Base-by-base conservation (phyloP, 2,329 filamentous ascomycete species). In the Aspergillus fumigatus region DNA sequence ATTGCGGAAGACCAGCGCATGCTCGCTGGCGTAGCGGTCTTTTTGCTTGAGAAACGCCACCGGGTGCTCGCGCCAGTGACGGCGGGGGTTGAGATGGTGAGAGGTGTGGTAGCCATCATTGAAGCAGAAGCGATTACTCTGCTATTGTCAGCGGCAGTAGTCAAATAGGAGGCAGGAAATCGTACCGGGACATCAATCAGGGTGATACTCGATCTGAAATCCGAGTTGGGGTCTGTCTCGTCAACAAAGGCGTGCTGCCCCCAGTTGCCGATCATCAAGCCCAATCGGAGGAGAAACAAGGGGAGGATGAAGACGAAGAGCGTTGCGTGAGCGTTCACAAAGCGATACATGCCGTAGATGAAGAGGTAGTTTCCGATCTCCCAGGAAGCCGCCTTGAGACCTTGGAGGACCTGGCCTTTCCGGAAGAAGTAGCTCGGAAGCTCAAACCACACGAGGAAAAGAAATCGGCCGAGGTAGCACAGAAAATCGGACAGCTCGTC, bases 71-170 rank as follows among this genome's bases (percentile, higher is more conserved):
- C 89, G 85, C 89, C 89, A 93, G 75, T 92, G 90, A 1, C 89
- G 84, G 27, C 58, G 59, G 2, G 64, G 64, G 48, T 66, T 58
- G 7, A 66, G 54, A 40, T 66, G 64, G 49, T 66, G 64, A 8
- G 88, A 90, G 6, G 88, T 92, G 73, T 92, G 88, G 71, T 91
- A 92, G 61, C 89, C 89, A 65, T 92, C 89, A 65, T 92, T 92
- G 80, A 87, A 92, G 75, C 88, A 92, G 73, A 87, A 87, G 38
- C 89, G 87, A 71, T 92, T 92, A 73, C 86, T 89, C 88, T 91
- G 64, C 17, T 25, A 32, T 32, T 43, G 25, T 48, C 51, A 14
- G 26, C 1, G 35, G 2, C 49, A 7, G 25, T 3, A 21, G 23
- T 11, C 11, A 25, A 23, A 35, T 14, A 17, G 5, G 21, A 23